Evolutionary conservation across 2,329 filamentous ascomycete genomes (phyloP).

Genomic region (Pseudogymnoascus verrucosus): DNA sequence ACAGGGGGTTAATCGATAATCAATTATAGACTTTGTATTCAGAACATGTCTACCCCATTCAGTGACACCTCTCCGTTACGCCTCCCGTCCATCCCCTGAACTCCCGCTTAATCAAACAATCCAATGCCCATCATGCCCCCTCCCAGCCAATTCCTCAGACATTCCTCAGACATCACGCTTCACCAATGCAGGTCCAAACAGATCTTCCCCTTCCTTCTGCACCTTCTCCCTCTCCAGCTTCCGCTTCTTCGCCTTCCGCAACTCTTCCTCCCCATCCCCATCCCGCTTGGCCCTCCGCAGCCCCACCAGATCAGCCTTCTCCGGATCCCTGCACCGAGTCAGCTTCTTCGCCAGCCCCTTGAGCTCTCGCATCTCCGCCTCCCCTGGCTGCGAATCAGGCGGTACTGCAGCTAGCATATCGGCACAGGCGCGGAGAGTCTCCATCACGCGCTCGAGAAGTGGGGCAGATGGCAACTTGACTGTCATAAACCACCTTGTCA

Average conservation of each 20-base stretch:
- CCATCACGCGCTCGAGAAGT: conserved; percentile 40
- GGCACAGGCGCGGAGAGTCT: conserved; percentile 42
- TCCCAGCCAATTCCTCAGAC: neutral
- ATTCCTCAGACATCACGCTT: conserved; percentile 9
- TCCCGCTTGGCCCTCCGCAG: conserved; percentile 58
- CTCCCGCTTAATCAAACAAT: conserved; percentile 1
- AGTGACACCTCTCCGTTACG: neutral
- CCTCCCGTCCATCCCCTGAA: neutral
- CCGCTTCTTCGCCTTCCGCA: conserved; percentile 31
- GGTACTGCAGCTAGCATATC: conserved; percentile 49
- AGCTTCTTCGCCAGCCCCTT: conserved; percentile 60
- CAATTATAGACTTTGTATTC: neutral
- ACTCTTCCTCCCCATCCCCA: conserved; percentile 17
- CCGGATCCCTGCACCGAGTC: conserved; percentile 65
- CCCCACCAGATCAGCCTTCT: conserved; percentile 63
- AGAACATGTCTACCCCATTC: neutral
- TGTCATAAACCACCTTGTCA: conserved; percentile 33
- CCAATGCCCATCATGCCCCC: neutral
- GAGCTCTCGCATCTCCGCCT: conserved; percentile 37
- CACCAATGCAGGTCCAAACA: conserved; percentile 26
- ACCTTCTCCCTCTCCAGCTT: conserved; percentile 34
- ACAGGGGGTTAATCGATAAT: neutral
- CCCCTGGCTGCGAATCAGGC: conserved; percentile 21
- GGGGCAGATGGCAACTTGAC: conserved; percentile 25
- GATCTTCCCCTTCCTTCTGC: conserved; percentile 27